These are phyloP conservation scores for Rutstroemia sp. DNA, from an alignment of 2,329 filamentous ascomycete genomes.

Conservation along the genomic window DNA sequence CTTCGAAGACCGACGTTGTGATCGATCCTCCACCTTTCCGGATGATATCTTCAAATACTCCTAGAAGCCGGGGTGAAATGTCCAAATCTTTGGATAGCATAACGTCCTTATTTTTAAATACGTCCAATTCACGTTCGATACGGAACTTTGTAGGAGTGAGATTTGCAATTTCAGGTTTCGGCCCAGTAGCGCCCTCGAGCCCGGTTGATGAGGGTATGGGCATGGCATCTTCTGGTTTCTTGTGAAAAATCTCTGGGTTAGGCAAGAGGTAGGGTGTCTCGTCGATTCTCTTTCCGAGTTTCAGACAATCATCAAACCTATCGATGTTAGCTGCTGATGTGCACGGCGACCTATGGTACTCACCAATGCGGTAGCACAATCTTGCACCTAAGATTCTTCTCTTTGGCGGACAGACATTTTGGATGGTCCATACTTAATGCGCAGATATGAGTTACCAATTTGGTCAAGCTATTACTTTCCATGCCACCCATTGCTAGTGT, in stretches of 20 bases:
- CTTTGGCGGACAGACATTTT: constrained; percentile 56
- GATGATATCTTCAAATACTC: constrained; percentile 66
- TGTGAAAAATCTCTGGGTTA: constrained; percentile 72
- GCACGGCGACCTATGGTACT: neutral
- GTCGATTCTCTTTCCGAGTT: constrained; percentile 82
- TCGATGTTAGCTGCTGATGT: constrained; percentile 19
- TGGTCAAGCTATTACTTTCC: constrained; percentile 64
- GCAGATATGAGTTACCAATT: constrained; percentile 80
- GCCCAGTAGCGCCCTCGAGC: constrained; percentile 59
- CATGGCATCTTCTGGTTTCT: constrained; percentile 47
- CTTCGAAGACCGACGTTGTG: constrained; percentile 56
- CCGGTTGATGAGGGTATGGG: constrained; percentile 50
- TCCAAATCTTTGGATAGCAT: constrained; percentile 70
- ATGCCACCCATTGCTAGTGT: constrained; percentile 84
- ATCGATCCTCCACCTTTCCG: constrained; percentile 62
- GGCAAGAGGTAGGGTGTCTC: constrained; percentile 82
- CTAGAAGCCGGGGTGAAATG: constrained; percentile 58
- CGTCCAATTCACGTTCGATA: constrained; percentile 49
- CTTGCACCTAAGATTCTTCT: constrained; percentile 64
- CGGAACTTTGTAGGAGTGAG: constrained; percentile 37
- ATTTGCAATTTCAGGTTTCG: constrained; percentile 34
- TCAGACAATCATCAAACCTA: constrained; percentile 95
- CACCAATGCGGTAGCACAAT: constrained; percentile 92
- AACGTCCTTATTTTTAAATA: constrained; percentile 72
- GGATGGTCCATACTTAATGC: constrained; percentile 69